Evolutionary conservation across 75 land plant genomes (phyloP).

Genomic region (Pinus albicaulis): DNA sequence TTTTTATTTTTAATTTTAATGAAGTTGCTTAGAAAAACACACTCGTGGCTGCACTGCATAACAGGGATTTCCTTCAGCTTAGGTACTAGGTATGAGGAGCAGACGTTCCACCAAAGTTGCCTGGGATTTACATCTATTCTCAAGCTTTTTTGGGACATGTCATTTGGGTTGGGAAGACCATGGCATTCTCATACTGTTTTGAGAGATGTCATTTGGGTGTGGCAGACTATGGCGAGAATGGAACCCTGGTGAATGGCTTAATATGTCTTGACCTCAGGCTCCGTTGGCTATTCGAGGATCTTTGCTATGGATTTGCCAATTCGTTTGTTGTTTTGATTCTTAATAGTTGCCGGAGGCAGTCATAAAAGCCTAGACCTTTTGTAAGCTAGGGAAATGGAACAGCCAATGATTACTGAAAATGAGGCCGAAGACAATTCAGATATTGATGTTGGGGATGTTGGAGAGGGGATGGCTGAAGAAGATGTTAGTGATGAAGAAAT

Average conservation of each 20-base stretch:
- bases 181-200: not conserved
- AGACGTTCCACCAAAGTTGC: too few relatives aligned
- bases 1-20: too few relatives aligned
- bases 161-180: not conserved
- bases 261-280: not conserved
- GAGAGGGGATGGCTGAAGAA: slow-evolving; percentile 23
- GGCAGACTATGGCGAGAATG: not conserved
- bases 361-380: not conserved
- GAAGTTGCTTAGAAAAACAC: too few relatives aligned
- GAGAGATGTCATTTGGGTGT: not conserved
- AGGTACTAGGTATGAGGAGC: too few relatives aligned
- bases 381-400: slow-evolving; percentile 10
- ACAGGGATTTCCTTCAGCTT: too few relatives aligned
- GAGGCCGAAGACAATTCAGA: slow-evolving; percentile 38
- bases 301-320: not conserved
- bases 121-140: too few relatives aligned
- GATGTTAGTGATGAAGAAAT: slow-evolving; percentile 72
- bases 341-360: not conserved
- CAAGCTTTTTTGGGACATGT: not conserved
- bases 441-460: slow-evolving; percentile 47
- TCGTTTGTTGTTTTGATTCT: not conserved
- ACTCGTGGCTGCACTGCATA: too few relatives aligned
- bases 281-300: not conserved
- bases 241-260: not conserved
- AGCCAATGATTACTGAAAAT: slow-evolving; percentile 14